Percentiles rank a stretch among this genome's conserved stretches.
These are phyloP conservation scores for Tripterygium wilfordii DNA, from an alignment of 177 flowering plant genomes.

Conservation along the genomic window DNA sequence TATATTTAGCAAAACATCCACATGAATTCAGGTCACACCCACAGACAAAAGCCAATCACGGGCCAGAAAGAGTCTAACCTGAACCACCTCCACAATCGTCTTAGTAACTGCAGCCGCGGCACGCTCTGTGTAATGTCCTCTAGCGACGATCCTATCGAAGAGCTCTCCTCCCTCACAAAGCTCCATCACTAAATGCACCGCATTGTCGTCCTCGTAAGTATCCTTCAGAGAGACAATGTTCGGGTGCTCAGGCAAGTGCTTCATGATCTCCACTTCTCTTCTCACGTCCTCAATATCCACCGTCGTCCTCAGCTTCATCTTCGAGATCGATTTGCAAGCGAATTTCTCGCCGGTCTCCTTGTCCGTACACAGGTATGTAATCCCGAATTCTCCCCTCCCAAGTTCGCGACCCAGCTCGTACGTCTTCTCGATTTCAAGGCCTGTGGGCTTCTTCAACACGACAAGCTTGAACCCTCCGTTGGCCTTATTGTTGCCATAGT, in stretches of 20 bases:
- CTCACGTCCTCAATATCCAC: slow-evolving; percentile 92
- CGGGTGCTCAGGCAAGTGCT: slow-evolving; percentile 73
- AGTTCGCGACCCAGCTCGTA: slow-evolving; percentile 86
- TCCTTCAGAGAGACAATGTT: slow-evolving; percentile 82
- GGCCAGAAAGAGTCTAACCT: slow-evolving; percentile 33
- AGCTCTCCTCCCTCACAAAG: slow-evolving; percentile 93
- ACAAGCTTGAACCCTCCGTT: slow-evolving; percentile 29
- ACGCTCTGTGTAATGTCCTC: slow-evolving; percentile 92
- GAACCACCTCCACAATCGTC: slow-evolving; percentile 91
- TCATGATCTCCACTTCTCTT: slow-evolving; percentile 93
- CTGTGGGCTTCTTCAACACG: slow-evolving; percentile 71
- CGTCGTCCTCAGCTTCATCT: slow-evolving; percentile 82
- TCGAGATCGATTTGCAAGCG: slow-evolving; percentile 90
- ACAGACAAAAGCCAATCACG: not conserved
- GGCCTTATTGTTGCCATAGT: slow-evolving; percentile 25
- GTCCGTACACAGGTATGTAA: slow-evolving; percentile 82
- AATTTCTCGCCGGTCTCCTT: slow-evolving; percentile 36
- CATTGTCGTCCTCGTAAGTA: slow-evolving; percentile 84
- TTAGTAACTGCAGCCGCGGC: slow-evolving; percentile 80
- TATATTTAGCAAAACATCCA: not conserved
- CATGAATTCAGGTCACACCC: not conserved
- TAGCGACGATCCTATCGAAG: slow-evolving; percentile 91
- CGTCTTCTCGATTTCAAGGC: slow-evolving; percentile 46
- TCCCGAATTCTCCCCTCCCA: slow-evolving; percentile 89
- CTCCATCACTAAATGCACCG: slow-evolving; percentile 93